Evolutionary conservation across 768 basidiomycete species (phyloP).

Genomic region (Candolleomyces eurysporus): DNA sequence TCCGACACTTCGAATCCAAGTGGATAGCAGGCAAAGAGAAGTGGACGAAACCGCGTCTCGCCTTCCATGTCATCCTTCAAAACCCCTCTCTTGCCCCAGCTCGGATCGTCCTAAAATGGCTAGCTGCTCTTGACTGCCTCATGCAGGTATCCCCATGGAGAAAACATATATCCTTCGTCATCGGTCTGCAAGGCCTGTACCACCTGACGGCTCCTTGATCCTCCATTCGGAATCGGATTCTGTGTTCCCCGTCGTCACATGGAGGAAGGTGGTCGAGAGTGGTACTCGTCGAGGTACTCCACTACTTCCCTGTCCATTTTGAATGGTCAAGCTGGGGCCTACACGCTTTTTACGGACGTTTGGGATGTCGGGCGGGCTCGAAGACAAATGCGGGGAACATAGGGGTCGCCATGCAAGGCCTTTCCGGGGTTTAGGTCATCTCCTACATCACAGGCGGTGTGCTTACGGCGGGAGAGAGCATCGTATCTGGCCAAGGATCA

Average conservation of each 20-base stretch:
- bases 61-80: background rate
- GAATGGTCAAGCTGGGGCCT: background rate
- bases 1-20: background rate
- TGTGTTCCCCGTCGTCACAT: constrained; percentile 7
- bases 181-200: background rate
- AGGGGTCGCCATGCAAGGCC: background rate
- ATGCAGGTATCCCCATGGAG: constrained; percentile 8
- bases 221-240: background rate
- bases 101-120: background rate
- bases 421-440: background rate
- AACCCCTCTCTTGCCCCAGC: background rate
- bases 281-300: constrained; percentile 4
- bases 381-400: background rate
- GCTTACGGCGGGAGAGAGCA: background rate
- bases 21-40: background rate
- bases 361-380: too few relatives aligned
- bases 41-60: background rate
- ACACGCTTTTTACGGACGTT: too few relatives aligned
- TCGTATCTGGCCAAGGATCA: background rate
- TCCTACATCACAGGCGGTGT: background rate
- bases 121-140: background rate
- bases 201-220: constrained; percentile 9
- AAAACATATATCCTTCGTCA: constrained; percentile 7
- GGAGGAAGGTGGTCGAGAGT: constrained; percentile 7
- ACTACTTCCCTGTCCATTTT: background rate